Conservation (phyloP, 176 grass and related monocot genomes). For the Zoysia japonica region DNA sequence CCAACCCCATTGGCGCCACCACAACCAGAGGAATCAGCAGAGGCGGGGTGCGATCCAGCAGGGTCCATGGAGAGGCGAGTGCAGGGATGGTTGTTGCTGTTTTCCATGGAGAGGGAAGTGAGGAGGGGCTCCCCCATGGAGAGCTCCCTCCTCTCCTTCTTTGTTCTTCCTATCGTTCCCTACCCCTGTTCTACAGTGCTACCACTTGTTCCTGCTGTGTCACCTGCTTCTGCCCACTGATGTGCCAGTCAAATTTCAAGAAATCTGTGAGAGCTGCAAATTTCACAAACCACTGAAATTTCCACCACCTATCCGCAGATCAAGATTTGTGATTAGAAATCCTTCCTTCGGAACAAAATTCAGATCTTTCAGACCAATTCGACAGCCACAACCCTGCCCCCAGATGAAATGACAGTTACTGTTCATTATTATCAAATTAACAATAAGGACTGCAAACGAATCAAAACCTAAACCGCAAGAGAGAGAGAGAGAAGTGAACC, state of each 20-base stretch:
- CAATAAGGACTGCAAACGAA: not conserved
- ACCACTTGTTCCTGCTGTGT: not conserved
- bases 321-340: slow-evolving; percentile 19
- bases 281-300: slow-evolving; percentile 1
- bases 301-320: slow-evolving; percentile 22
- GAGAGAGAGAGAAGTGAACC: not conserved
- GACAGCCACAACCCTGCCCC: slow-evolving; percentile 17
- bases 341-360: not conserved
- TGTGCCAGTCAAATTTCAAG: not conserved
- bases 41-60: slow-evolving; percentile 33
- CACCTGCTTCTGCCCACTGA: slow-evolving; percentile 1
- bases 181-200: not conserved
- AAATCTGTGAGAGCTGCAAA: slow-evolving; percentile 7
- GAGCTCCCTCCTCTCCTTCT: slow-evolving; percentile 57
- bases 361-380: slow-evolving; percentile 42
- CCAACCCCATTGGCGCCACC: slow-evolving; percentile 8
- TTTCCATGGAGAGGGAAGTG: slow-evolving; percentile 70
- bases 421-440: not conserved
- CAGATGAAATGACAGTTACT: not conserved
- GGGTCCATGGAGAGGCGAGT: slow-evolving; percentile 81
- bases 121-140: slow-evolving; percentile 71
- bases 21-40: not conserved
- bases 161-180: slow-evolving; percentile 43
- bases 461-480: not conserved
- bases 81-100: slow-evolving; percentile 56